A percentile compares a stretch with the other conserved stretches of the same genome.
phyloP scores from a whole-genome alignment of 768 basidiomycete genomes.

The Tulasnella sp. region DNA sequence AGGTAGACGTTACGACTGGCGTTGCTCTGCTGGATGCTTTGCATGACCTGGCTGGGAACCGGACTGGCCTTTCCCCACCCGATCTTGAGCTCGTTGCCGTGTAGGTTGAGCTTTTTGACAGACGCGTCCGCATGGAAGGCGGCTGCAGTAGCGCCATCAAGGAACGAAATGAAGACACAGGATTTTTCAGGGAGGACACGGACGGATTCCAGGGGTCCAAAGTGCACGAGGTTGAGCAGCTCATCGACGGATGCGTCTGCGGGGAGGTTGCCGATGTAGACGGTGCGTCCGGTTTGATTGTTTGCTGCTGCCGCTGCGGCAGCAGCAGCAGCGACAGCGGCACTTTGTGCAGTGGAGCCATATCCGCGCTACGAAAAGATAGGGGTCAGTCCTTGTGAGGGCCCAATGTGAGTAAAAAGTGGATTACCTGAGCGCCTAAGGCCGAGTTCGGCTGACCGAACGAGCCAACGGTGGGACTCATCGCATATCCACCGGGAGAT shows the following conservation, averaged over 20 bases:
- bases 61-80: conserved; percentile 96
- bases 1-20: conserved; percentile 95
- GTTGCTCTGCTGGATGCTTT: conserved; percentile 84
- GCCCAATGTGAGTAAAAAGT: too few relatives aligned
- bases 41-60: conserved; percentile 74
- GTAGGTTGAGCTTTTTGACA: conserved; percentile 85
- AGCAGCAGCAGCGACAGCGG: conserved; percentile 55
- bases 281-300: conserved; percentile 67
- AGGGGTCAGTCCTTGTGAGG: background rate
- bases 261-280: conserved; percentile 95
- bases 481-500: conserved; percentile 24
- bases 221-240: conserved; percentile 93
- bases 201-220: conserved; percentile 90
- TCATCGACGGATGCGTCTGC: conserved; percentile 95
- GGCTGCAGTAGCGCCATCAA: conserved; percentile 84
- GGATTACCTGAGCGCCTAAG: conserved; percentile 13
- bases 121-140: conserved; percentile 97
- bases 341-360: conserved; percentile 8
- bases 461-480: conserved; percentile 8
- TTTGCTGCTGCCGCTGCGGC: conserved; percentile 57
- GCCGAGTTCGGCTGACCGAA: conserved; percentile 6
- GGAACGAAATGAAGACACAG: conserved; percentile 96
- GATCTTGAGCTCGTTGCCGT: conserved; percentile 94
- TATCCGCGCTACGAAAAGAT: conserved; percentile 8
- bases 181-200: conserved; percentile 93